Evolutionary conservation across 1,139 yeast species (phyloP), one percentile per base, ranked within the genome.

Genomic region (Dujonia santamariae): DNA sequence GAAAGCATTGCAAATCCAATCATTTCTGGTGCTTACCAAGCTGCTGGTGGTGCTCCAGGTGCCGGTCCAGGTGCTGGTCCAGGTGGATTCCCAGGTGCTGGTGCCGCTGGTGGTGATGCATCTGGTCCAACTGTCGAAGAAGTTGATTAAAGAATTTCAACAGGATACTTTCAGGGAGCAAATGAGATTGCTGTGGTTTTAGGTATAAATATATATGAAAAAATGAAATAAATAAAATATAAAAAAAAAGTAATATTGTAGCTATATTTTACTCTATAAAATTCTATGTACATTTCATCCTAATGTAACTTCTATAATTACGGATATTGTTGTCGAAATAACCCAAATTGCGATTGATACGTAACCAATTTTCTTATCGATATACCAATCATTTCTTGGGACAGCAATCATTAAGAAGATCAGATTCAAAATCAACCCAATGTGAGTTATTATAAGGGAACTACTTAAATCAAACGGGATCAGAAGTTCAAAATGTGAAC

Each of bases 111-210:
- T 37, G 68, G 62, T 36, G 66, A 60, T 31, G n/a, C n/a, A n/a
- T 48, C 60, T 40, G 85, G 85, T 35, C 85, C 85, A 56, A 78
- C 85, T 37, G 85, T 80, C 37, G 86, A 80, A 61, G 86, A 80
- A 62, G 85, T 80, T 50, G 86, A 80, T 56, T 80, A 65, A 58
- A 28, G 29, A 14, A 25, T 19, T 29, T 26, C 28, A 28, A 27
- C 14, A 8, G n/a, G 27, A 9, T 21, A n/a, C n/a, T n/a, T n/a
- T n/a, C n/a, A n/a, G n/a, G n/a, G n/a, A n/a, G n/a, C n/a, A 20
- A n/a, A n/a, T n/a, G n/a, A n/a, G n/a, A n/a, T n/a, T n/a, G n/a
- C n/a, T n/a, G n/a, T n/a, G n/a, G n/a, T n/a, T n/a, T n/a, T 45
- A 44, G 26, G 22, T 41, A 18, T 21, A 25, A 21, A 34, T 21